These are phyloP conservation scores for Penicillium angulare DNA, from an alignment of 495 filamentous ascomycete genomes.

Conservation along the genomic window DNA sequence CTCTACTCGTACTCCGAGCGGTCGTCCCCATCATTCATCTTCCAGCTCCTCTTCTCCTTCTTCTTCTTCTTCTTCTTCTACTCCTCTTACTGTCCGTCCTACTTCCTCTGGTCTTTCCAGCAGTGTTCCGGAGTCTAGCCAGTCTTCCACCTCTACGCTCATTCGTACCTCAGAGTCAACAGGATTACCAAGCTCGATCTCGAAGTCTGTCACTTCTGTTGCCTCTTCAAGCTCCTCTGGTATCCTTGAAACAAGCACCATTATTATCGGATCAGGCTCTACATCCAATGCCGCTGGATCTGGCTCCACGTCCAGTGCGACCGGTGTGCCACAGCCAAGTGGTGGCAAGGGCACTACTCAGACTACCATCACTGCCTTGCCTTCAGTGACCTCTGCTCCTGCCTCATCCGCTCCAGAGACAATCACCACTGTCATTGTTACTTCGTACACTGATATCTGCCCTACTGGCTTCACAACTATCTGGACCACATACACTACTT, in stretches of 20 bases:
- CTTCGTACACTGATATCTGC: conserved; percentile 44
- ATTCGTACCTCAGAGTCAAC: background rate
- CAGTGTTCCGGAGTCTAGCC: background rate
- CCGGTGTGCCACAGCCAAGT: conserved; percentile 1
- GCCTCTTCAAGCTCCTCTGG: background rate
- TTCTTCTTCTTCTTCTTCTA: conserved; percentile 1
- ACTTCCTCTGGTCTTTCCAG: background rate
- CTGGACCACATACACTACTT: conserved; percentile 39
- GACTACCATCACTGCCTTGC: conserved; percentile 38
- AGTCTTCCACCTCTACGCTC: background rate
- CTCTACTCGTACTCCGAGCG: background rate
- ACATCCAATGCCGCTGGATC: conserved; percentile 3
- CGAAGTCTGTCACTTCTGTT: background rate
- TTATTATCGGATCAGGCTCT: background rate
- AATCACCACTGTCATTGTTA: conserved; percentile 40
- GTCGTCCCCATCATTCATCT: background rate
- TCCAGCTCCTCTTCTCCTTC: conserved; percentile 2
- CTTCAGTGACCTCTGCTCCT: conserved; percentile 41
- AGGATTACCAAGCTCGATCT: background rate
- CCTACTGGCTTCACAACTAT: conserved; percentile 47
- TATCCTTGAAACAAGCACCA: background rate
- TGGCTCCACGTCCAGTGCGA: background rate
- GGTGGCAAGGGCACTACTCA: conserved; percentile 1
- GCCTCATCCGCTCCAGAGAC: conserved; percentile 22
- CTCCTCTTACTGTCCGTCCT: background rate